Percentiles rank a stretch among this genome's conserved stretches.
Conservation (phyloP, 768 basidiomycete genomes). For the Pleurotus giganteus region DNA sequence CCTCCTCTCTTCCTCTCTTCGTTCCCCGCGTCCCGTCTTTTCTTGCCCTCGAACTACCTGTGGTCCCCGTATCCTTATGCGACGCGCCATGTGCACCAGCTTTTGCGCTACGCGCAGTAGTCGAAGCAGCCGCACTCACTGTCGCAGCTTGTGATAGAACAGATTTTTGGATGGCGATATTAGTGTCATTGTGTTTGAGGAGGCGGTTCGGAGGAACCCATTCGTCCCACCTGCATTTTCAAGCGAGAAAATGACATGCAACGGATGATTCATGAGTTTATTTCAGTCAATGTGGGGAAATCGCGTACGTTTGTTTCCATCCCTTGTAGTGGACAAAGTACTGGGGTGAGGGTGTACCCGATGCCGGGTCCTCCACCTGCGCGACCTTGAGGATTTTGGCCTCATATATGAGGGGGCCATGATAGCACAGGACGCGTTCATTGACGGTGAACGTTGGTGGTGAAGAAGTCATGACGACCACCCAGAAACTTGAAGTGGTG, state of each 20-base stretch:
- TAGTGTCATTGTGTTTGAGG: constrained; percentile 81
- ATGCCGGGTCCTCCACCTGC: constrained; percentile 50
- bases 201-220: constrained; percentile 85
- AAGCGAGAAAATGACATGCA: constrained; percentile 3
- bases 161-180: constrained; percentile 73
- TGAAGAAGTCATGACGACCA: background rate
- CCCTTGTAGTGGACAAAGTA: constrained; percentile 99
- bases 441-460: constrained; percentile 45
- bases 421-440: constrained; percentile 90
- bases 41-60: constrained; percentile 31
- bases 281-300: background rate
- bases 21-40: constrained; percentile 67
- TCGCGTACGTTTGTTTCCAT: constrained; percentile 94
- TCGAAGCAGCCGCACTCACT: constrained; percentile 17
- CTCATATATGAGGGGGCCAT: constrained; percentile 94
- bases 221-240: constrained; percentile 81
- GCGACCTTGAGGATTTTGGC: constrained; percentile 82
- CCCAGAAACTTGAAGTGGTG: no score
- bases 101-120: constrained; percentile 20
- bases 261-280: background rate
- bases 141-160: constrained; percentile 40
- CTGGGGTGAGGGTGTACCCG: constrained; percentile 56
- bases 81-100: constrained; percentile 14
- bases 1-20: constrained; percentile 75
- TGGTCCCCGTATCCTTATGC: constrained; percentile 21